These are phyloP conservation scores for Saposhnikovia divaricata DNA, from an alignment of 129 eudicot species.

Conservation along the genomic window DNA sequence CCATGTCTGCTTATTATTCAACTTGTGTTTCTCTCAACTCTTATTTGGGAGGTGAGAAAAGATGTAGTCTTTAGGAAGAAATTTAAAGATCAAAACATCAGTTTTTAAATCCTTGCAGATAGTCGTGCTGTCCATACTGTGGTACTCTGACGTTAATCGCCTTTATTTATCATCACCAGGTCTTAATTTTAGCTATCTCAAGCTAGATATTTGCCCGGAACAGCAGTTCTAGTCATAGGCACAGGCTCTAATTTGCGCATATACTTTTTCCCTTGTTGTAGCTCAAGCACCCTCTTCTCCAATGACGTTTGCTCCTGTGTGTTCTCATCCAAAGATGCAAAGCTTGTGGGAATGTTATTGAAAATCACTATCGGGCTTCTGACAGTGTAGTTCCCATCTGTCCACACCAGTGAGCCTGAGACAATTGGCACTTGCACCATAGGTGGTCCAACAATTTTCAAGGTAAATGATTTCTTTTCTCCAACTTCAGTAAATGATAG, in stretches of 20 bases:
- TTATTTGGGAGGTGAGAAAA: not conserved
- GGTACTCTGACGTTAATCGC: not conserved
- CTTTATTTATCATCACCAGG: not conserved
- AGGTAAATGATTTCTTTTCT: slow-evolving; percentile 17
- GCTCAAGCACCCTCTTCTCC: not conserved
- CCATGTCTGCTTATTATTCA: not conserved
- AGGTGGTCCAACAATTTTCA: slow-evolving; percentile 22
- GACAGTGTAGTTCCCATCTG: slow-evolving; percentile 18
- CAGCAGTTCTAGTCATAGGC: not conserved
- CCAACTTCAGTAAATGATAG: slow-evolving; percentile 20
- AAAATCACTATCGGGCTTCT: slow-evolving; percentile 24
- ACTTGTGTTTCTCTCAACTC: not conserved
- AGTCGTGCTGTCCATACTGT: not conserved
- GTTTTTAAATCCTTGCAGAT: not conserved
- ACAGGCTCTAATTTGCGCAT: not conserved
- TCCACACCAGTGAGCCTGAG: slow-evolving; percentile 28
- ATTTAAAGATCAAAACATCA: not conserved
- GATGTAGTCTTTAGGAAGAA: not conserved
- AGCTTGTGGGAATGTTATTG: slow-evolving; percentile 20
- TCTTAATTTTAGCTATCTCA: not conserved
- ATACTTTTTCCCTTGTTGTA: not conserved
- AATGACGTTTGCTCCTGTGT: not conserved
- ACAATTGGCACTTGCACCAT: slow-evolving; percentile 23
- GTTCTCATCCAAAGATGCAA: not conserved
- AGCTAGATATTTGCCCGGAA: not conserved